Conservation (phyloP, 129 eudicot species). For the Flaveria sonorensis region DNA sequence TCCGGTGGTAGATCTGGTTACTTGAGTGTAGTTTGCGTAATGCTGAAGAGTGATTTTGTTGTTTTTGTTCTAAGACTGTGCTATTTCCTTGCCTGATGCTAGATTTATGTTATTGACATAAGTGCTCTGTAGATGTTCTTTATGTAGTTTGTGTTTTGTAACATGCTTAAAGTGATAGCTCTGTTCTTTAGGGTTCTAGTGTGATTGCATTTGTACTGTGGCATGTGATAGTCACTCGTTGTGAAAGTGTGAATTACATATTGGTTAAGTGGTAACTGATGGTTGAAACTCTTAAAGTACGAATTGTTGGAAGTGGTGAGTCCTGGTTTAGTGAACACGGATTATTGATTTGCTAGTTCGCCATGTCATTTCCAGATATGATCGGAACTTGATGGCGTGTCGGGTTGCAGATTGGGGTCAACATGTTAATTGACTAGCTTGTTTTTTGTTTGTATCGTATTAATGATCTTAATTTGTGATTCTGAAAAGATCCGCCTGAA, state of each 20-base stretch:
- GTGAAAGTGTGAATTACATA: conserved; percentile 13
- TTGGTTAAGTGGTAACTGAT: conserved; percentile 23
- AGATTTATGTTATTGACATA: conserved; percentile 18
- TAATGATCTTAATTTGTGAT: not conserved
- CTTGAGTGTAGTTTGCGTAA: conserved; percentile 18
- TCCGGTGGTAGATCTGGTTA: conserved; percentile 19
- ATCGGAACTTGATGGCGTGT: not conserved
- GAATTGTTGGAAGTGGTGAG: not conserved
- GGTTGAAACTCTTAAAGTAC: not conserved
- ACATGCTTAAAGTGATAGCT: conserved; percentile 7
- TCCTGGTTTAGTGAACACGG: conserved; percentile 8
- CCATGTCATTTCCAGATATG: not conserved
- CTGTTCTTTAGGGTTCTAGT: not conserved
- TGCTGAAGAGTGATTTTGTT: conserved; percentile 3
- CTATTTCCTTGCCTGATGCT: not conserved
- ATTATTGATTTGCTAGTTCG: not conserved
- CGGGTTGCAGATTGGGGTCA: not conserved
- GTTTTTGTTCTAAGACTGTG: not conserved
- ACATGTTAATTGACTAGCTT: not conserved
- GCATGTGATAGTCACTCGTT: conserved; percentile 2
- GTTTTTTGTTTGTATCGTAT: not conserved
- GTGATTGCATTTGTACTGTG: conserved; percentile 4
- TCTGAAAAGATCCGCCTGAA: not conserved
- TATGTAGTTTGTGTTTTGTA: conserved; percentile 4
- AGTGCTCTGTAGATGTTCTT: not conserved